These are phyloP conservation scores for Apodospora peruviana DNA, from an alignment of 495 filamentous ascomycete genomes.

Conservation along the genomic window DNA sequence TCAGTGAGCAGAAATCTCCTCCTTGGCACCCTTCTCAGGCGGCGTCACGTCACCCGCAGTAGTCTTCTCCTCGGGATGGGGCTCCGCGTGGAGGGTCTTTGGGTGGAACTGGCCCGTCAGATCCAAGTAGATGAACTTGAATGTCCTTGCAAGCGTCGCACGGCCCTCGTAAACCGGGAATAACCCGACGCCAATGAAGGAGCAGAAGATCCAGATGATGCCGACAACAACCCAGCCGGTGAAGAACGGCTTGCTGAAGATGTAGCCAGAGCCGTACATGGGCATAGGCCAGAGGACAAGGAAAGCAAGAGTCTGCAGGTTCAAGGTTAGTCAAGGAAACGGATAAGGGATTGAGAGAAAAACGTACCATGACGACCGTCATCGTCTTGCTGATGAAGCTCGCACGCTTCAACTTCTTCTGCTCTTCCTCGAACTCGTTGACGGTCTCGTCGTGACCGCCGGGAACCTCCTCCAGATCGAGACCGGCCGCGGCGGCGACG, in stretches of 20 bases:
- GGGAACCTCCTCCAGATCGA: slow-evolving; percentile 67
- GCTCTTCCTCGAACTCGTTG: slow-evolving; percentile 51
- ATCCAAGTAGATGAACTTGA: slow-evolving; percentile 64
- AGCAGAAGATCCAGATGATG: slow-evolving; percentile 82
- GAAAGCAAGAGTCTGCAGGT: slow-evolving; percentile 55
- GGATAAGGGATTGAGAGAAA: too few species aligned
- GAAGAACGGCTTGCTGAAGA: slow-evolving; percentile 89
- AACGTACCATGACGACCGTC: slow-evolving; percentile 56
- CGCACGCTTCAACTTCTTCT: slow-evolving; percentile 61
- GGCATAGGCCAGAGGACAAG: slow-evolving; percentile 93
- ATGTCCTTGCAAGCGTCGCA: slow-evolving; percentile 57
- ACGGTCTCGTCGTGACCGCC: slow-evolving; percentile 43
- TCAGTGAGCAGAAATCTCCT: slow-evolving; percentile 9
- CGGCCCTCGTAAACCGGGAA: slow-evolving; percentile 83
- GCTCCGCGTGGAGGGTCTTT: slow-evolving; percentile 31
- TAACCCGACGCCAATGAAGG: slow-evolving; percentile 64
- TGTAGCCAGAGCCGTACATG: slow-evolving; percentile 80
- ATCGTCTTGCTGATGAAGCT: slow-evolving; percentile 73
- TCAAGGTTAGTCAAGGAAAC: not conserved
- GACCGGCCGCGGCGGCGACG: slow-evolving; percentile 57
- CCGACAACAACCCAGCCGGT: slow-evolving; percentile 87
- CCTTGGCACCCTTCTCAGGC: slow-evolving; percentile 23
- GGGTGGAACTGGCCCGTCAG: slow-evolving; percentile 53
- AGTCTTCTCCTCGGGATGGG: slow-evolving; percentile 10
- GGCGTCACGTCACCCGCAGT: slow-evolving; percentile 25